Evolutionary conservation across 2,329 filamentous ascomycete species (phyloP), one percentile per base, ranked within the genome.

Genomic region (Pseudocercospora musae): DNA sequence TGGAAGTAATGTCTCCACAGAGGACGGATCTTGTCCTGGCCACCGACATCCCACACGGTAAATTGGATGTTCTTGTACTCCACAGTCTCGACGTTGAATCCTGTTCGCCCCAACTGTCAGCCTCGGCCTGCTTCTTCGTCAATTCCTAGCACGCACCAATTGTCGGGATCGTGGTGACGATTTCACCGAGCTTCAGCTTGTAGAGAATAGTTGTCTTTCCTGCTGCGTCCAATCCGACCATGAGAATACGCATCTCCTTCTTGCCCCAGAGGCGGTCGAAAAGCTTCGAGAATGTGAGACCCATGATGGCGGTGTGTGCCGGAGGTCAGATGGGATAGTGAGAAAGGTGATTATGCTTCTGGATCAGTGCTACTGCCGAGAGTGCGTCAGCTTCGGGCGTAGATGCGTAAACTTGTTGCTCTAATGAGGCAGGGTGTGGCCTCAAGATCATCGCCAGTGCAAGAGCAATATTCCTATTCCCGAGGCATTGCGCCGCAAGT

Each of bases 61-160:
- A 99, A 99, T 80, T 96, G 92, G 76, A 96, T 97, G 88, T 99
- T 99, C 88, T 97, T 97, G 87, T 98, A 98, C 80, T 96, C 93
- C 80, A 99, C 95, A 60, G 95, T 98, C 87, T 99, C 95, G 80
- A 99, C 95, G 85, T 99, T 99, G 89, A 99, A 99, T 76, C 95
- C 95, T 81, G 71, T 57, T 27, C 18, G 40, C 10, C 23, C 20
- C 20, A 31, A 57, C 29, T 58, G 59, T 66, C 63, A 67, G 63
- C 44, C 31, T 37, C 11, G 13, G 48, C 46, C 40, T 23, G 42
- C 31, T n/a, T 27, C 37, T 20, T 37, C 31, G 20, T 29, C 21
- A 60, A 40, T 20, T 52, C 37, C 20, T 42, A 27, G 58, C 65
- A 75, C 80, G 72, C 72, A 83, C 81, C 95, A 72, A 99, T 95